Evolutionary conservation across 805 yeast species (phyloP).

Genomic region (Metschnikowia santaceciliae): DNA sequence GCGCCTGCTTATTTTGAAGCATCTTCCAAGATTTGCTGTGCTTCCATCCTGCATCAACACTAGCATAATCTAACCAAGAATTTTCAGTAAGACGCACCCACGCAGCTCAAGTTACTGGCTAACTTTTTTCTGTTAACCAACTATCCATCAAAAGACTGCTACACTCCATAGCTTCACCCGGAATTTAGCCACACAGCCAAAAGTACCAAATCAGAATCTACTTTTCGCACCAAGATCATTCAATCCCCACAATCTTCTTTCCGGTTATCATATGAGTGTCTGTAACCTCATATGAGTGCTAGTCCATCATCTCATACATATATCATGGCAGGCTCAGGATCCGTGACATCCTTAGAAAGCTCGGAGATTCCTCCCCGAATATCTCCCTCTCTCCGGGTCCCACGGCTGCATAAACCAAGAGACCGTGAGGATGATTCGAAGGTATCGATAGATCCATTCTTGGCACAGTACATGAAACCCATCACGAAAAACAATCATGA

Average conservation of each 20-base stretch:
- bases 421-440: neutral
- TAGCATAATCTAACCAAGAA: neutral
- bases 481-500: slow-evolving; percentile 10
- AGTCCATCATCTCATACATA: neutral
- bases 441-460: slow-evolving; percentile 14
- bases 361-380: slow-evolving; percentile 1
- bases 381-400: neutral
- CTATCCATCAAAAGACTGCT: neutral
- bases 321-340: neutral
- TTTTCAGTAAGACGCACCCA: neutral
- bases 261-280: neutral
- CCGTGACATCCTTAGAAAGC: neutral
- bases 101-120: neutral
- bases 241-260: neutral
- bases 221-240: neutral
- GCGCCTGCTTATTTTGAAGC: neutral
- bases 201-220: neutral
- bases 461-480: slow-evolving; percentile 17
- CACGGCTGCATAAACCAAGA: neutral
- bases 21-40: neutral
- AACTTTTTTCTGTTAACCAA: neutral
- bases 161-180: neutral
- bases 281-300: neutral
- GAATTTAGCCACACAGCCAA: neutral
- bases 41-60: slow-evolving; percentile 3